Evolutionary conservation across 2,329 filamentous ascomycete genomes (phyloP).

Genomic region (Exophiala sp.): DNA sequence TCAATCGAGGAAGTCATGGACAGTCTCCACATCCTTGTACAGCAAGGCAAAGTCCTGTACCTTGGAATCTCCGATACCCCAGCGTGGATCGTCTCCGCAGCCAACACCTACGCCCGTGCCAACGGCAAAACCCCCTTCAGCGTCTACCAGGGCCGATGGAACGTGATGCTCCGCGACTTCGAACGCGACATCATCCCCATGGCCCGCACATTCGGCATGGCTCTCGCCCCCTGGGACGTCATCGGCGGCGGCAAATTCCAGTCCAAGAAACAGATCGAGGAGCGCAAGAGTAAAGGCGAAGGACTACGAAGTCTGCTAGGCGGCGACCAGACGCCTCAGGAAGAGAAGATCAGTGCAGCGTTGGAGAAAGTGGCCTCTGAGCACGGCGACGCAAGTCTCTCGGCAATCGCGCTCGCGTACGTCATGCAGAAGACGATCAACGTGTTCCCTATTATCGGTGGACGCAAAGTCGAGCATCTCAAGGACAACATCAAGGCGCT

Average conservation of each 20-base stretch:
- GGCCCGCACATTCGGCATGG: conserved; percentile 42
- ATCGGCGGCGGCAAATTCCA: conserved; percentile 54
- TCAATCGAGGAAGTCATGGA: conserved; percentile 40
- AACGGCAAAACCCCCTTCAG: conserved; percentile 41
- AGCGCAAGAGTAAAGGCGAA: conserved; percentile 32
- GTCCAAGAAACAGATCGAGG: conserved; percentile 46
- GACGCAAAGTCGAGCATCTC: conserved; percentile 66
- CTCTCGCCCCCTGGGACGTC: conserved; percentile 58
- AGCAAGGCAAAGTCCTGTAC: conserved; percentile 42
- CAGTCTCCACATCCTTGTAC: conserved; percentile 39
- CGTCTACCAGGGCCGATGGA: conserved; percentile 40
- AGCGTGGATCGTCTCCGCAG: conserved; percentile 40
- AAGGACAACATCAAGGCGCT: conserved; percentile 68
- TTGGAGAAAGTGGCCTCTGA: conserved; percentile 33
- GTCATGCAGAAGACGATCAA: conserved; percentile 69
- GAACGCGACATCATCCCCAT: conserved; percentile 43
- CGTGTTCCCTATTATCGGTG: conserved; percentile 70
- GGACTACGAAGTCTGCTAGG: conserved; percentile 45
- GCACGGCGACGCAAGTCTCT: conserved; percentile 55
- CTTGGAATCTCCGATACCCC: conserved; percentile 41
- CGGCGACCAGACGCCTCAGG: conserved; percentile 6
- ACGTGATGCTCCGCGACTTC: conserved; percentile 38
- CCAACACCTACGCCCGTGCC: conserved; percentile 39
- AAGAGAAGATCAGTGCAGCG: conserved; percentile 22
- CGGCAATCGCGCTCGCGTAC: conserved; percentile 67